Evolutionary conservation across 139 green algal species (phyloP), one percentile per base, ranked within the genome.

Genomic region (Closterium sp.): DNA sequence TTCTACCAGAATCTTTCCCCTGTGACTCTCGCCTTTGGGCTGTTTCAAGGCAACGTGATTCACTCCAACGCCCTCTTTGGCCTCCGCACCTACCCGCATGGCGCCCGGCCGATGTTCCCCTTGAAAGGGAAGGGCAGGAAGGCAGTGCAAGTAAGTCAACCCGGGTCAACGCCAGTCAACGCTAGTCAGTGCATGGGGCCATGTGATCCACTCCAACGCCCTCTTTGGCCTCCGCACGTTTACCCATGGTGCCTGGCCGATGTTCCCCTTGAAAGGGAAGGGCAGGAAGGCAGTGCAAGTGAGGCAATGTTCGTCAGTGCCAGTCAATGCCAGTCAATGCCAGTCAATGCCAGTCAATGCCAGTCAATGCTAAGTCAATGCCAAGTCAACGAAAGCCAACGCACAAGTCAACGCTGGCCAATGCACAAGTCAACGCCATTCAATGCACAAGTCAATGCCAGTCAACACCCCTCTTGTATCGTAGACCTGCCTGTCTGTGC

Each of bases 11-110:
- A 8, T 1, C 25, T 93, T 1, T 84, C 32, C n/a, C 91, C 91
- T 10, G n/a, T 84, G 32, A 86, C 66, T 7, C 35, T 87, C 19
- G 23, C 34, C 30, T 34, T 93, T 23, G 64, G 38, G n/a, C 43
- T 43, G 12, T 94, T 94, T 90, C 30, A 84, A 34, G 34, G 28
- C 84, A 94, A 94, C 86, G 33, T 35, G 23, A 81, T 91, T 33
- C 91, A 94, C 84, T 94, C 91, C 64, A 91, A 93, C 43, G 34
- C 23, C 32, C 4, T 34, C 85, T 34, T 88, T 30, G 90, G 90
- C 8, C 34, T 93, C 4, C 85, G 38, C 23, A 93, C 90, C 25
- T 91, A 91, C 81, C 81, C 85, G 23, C n/a, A 55, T 7, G 90
- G 90, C 16, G 31, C 38, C 34, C 90, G 33, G 4, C 90, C 84